Evolutionary conservation across 2,329 filamentous ascomycete species (phyloP), one percentile per base, ranked within the genome.

Genomic region (Pseudogymnoascus sp.): DNA sequence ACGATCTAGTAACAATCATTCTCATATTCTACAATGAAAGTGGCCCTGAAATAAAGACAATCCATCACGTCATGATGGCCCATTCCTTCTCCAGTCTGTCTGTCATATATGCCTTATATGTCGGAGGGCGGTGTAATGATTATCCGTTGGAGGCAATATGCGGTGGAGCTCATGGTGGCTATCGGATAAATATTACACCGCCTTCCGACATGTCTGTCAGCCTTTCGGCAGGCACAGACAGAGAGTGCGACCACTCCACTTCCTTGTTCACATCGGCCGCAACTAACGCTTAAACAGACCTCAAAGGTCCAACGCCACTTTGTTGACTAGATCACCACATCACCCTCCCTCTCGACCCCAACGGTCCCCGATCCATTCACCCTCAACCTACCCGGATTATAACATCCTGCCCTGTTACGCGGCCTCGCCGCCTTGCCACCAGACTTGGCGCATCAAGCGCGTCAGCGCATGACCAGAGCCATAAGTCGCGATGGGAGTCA

Each of bases 401-500:
- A 31, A 31, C 44, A 29, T 53, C 24, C 14, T 53, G 44, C 44
- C 24, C 7, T 14, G 44, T 53, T 29, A 29, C 24, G 24, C 14
- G 14, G 44, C 44, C 44, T 31, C 24, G 24, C 44, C 24, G 44
- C 24, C 44, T 53, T 53, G 24, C 24, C 44, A 53, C 24, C 44
- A 24, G 44, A 53, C 29, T 53, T 29, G 44, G 44, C 24, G 44
- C 44, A 53, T 53, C 24, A 53, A 53, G 44, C 44, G 44, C 44
- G 44, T 53, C 44, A 14, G 24, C 44, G 44, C 44, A 53, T 53
- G 44, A 53, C 14, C 7, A 24, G 44, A 47, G 56, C 29, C 31
- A 60, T 35, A 60, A 60, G 56, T 60, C 26, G 60, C 61, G 7
- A 97, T 97, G 93, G 93, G 92, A 70, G 89, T 96, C 72, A 96